These are phyloP conservation scores for Pinus tabuliformis DNA, from an alignment of 75 land plant genomes.

Conservation along the genomic window DNA sequence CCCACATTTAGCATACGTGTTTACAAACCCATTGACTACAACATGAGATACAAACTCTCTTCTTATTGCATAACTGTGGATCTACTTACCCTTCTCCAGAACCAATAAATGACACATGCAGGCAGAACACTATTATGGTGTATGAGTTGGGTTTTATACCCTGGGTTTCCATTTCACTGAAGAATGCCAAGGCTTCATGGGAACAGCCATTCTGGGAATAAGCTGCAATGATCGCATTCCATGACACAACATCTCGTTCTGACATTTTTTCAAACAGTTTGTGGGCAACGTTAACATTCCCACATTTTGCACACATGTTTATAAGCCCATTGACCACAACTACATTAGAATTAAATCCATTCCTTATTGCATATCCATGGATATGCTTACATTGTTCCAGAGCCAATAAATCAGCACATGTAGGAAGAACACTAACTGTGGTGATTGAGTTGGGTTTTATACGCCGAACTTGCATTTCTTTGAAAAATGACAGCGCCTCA, in stretches of 20 bases:
- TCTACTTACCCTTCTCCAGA: neutral
- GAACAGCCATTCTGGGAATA: neutral
- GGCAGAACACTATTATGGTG: neutral
- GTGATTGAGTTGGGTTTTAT: conserved; percentile 2
- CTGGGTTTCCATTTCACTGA: neutral
- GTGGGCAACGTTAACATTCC: too few relatives aligned
- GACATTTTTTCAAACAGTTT: too few relatives aligned
- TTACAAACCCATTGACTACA: conserved; percentile 11
- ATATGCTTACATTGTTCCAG: too few relatives aligned
- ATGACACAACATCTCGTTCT: too few relatives aligned
- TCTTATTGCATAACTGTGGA: neutral
- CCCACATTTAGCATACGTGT: conserved; percentile 21
- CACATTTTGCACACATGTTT: too few relatives aligned
- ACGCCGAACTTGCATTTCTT: conserved; percentile 23
- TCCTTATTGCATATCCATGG: too few relatives aligned
- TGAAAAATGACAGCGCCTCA: conserved; percentile 20
- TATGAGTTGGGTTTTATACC: neutral
- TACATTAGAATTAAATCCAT: too few relatives aligned
- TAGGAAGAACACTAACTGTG: neutral
- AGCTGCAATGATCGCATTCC: too few relatives aligned
- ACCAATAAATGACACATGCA: neutral
- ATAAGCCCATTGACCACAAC: too few relatives aligned
- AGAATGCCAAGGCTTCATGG: neutral
- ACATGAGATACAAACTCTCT: neutral
- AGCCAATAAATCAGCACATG: conserved; percentile 1